A percentile compares a stretch with the other conserved stretches of the same genome.
These are phyloP conservation scores for Pseudomicrostroma phylloplanum DNA, from an alignment of 1,284 basidiomycete genomes.

Conservation along the genomic window DNA sequence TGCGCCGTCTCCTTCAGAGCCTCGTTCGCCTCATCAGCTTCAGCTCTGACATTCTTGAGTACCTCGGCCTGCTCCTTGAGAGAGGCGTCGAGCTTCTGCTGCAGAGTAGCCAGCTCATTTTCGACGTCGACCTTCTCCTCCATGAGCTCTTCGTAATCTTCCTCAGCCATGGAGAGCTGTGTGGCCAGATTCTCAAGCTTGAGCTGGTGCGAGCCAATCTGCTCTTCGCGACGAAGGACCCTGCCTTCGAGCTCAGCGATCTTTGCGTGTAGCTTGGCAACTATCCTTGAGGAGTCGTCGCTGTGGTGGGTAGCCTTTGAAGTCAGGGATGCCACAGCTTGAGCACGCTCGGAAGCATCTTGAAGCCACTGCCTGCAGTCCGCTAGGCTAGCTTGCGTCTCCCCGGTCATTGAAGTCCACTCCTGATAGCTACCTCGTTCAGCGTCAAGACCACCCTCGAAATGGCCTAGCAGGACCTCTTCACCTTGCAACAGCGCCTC, in stretches of 20 bases:
- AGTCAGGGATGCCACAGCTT: too few relatives aligned
- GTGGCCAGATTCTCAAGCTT: conserved; percentile 20
- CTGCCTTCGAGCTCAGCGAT: conserved; percentile 4
- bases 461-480: neutral
- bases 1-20: neutral
- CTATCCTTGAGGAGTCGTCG: too few relatives aligned
- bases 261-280: neutral
- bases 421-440: neutral
- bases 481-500: neutral
- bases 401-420: neutral
- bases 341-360: too few relatives aligned
- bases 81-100: neutral
- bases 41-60: neutral
- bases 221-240: conserved; percentile 23
- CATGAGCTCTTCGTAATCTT: conserved; percentile 16
- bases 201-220: conserved; percentile 26
- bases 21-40: neutral
- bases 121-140: conserved; percentile 6
- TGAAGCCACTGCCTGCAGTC: conserved; percentile 3
- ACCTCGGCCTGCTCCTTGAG: conserved; percentile 4
- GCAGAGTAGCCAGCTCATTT: neutral
- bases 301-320: too few relatives aligned
- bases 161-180: conserved; percentile 22
- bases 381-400: neutral
- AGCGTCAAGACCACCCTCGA: neutral